Evolutionary conservation across 2,329 filamentous ascomycete genomes (phyloP), one percentile per base, ranked within the genome.

Genomic region (Colletotrichum sublineola): DNA sequence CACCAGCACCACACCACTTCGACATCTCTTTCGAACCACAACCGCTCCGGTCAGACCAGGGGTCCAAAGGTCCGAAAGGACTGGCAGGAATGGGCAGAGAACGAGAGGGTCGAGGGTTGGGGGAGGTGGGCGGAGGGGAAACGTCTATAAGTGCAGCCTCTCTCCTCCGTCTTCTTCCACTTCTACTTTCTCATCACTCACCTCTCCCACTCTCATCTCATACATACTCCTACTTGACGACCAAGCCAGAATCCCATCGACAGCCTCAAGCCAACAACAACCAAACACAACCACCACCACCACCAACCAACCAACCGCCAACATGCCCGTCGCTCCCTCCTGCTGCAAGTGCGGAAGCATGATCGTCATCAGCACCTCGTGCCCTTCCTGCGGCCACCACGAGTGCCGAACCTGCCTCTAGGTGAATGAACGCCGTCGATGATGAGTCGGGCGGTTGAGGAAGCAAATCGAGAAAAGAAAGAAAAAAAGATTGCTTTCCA

Each of bases 301-400:
- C 38, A 56, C 55, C 44, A 75, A 56, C 44, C 50, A 50, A 63
- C 31, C 57, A 65, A 56, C 53, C 74, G 74, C 56, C 77, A 79
- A 76, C 62, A 85, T 85, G 84, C 81, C 84, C 78, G 80, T 82
- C 76, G 85, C 84, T 76, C 84, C 85, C 76, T 86, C 86, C 81
- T 88, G 87, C 84, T 88, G 86, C 84, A 80, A 87, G 77, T 88
- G 86, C 81, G 85, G 85, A 76, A 81, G 83, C 80, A 86, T 88
- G 81, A 87, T 88, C 76, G 86, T 88, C 82, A 88, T 88, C 81
- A 88, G 86, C 84, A 86, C 81, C 78, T 84, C 82, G 64, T 88
- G 86, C 83, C 82, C 80, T 73, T 81, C 82, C 77, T 88, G 86
- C 78, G 81, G 82, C 63, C 86, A 88, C 81, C 79, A 82, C 75